These are phyloP conservation scores for Luzula sylvatica DNA, from an alignment of 176 grass and related monocot genomes.

Conservation along the genomic window DNA sequence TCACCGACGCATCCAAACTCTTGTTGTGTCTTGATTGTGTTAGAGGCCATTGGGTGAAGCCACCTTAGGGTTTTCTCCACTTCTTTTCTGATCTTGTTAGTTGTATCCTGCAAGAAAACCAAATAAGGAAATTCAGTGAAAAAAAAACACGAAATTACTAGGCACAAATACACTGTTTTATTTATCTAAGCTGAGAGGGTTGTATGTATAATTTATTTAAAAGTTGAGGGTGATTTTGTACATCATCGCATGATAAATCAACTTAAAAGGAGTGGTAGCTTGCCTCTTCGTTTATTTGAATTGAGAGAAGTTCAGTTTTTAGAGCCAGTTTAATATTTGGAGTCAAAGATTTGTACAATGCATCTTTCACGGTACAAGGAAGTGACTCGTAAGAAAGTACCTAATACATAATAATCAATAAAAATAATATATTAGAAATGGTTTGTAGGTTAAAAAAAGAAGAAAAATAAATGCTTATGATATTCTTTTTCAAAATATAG, in stretches of 20 bases:
- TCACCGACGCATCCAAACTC: constrained; percentile 37
- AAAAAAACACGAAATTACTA: neutral
- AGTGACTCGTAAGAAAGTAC: constrained; percentile 32
- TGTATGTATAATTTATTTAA: no score
- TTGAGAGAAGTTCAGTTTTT: constrained; percentile 31
- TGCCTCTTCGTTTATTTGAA: constrained; percentile 29
- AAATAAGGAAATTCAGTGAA: neutral
- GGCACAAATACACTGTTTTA: neutral
- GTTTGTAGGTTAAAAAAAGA: no score
- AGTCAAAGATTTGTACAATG: constrained; percentile 54
- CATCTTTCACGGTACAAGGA: constrained; percentile 40
- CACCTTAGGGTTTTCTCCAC: constrained; percentile 47
- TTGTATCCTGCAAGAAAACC: constrained; percentile 29
- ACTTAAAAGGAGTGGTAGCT: neutral
- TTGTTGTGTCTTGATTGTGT: constrained; percentile 40
- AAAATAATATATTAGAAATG: neutral
- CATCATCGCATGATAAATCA: neutral
- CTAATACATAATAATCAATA: constrained; percentile 19
- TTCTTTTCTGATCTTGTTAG: constrained; percentile 25
- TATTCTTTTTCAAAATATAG: neutral
- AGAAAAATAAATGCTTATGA: no score
- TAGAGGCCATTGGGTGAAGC: constrained; percentile 46
- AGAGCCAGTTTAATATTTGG: constrained; percentile 45
- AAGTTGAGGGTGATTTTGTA: neutral
- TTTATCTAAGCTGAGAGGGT: no score